Base-by-base conservation (phyloP, 2,329 filamentous ascomycete species). In the Diaporthe vexans region DNA sequence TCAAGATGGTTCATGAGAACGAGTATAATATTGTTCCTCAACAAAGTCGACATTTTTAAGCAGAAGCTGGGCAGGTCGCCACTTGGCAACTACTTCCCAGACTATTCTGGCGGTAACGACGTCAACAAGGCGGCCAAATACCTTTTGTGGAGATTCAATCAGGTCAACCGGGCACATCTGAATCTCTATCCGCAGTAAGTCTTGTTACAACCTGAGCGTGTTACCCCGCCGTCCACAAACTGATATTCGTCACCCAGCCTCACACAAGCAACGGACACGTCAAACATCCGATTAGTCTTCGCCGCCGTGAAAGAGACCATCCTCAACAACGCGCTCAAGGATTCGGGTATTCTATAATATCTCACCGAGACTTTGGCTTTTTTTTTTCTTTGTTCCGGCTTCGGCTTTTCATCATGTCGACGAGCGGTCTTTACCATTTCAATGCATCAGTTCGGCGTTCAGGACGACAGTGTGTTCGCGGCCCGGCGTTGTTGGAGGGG, bases 1-100 rank as follows among this genome's bases (percentile, higher is more conserved):
- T 98, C 97, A 43, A 90, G 97, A 79, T 99, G 97, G 97, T 99
- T 99, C 85, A 97, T 98, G 94, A 90, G 97, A 79, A 99, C 97
- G 17, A 98, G 95, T 82, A 99, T 99, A 81, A 98, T 99, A 81
- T 88, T 99, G 73, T 99, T 99, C 86, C 89, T 99, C 76, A 99
- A 99, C 88, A 99, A 99, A 84, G 97, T 99, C 78, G 97, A 99
- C 86, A 91, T 99, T 74, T 99, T 99, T 89, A 96, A 97, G 83
- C 93, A 95, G 81, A 99, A 99, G 84, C 91, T 99, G 37, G 91
- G 91, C 72, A 91, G 95, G 77, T 98, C 95, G 72, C 96, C 97
- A 0, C 85, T 99, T 59, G 94, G 93, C 79, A 98, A 96, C 82
- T 99, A 98, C 83, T 99, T 99, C 81, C 96, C 95, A 0, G 97